These are phyloP conservation scores for Lasiosphaeria hispida DNA, from an alignment of 495 filamentous ascomycete species.

Conservation along the genomic window DNA sequence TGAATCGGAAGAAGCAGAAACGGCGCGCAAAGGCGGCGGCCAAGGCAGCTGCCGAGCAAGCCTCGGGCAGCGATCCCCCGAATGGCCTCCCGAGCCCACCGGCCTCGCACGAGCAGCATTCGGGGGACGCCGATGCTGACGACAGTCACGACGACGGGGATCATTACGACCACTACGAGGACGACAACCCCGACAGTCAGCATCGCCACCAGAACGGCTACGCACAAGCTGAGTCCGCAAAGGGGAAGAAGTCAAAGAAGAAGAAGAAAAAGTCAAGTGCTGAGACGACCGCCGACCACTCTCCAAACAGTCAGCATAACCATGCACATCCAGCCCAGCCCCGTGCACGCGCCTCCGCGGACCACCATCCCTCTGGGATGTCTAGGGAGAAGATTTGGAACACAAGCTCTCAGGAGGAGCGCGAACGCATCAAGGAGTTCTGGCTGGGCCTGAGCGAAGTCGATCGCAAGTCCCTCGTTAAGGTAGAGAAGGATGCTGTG, in stretches of 20 bases:
- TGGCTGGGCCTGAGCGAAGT: constrained; percentile 96
- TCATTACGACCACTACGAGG: neutral
- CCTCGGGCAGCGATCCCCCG: constrained; percentile 25
- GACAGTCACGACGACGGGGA: constrained; percentile 31
- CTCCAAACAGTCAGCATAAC: constrained; percentile 17
- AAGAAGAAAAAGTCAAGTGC: constrained; percentile 38
- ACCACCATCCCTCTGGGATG: constrained; percentile 42
- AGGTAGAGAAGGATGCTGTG: constrained; percentile 98
- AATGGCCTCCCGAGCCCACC: constrained; percentile 43
- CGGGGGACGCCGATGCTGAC: constrained; percentile 28
- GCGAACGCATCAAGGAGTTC: constrained; percentile 96
- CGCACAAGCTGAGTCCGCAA: constrained; percentile 16
- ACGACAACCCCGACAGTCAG: neutral
- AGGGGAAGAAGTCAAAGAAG: constrained; percentile 62
- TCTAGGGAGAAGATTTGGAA: constrained; percentile 94
- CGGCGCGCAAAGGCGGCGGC: constrained; percentile 75
- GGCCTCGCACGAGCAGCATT: constrained; percentile 30
- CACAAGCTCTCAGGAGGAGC: constrained; percentile 86
- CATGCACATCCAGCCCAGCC: constrained; percentile 17
- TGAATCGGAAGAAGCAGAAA: constrained; percentile 94
- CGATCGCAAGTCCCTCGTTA: constrained; percentile 88
- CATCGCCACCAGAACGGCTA: constrained; percentile 16
- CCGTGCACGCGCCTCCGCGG: constrained; percentile 17
- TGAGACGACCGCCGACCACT: constrained; percentile 14
- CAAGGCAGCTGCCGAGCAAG: constrained; percentile 53